Conservation (phyloP, 1,284 basidiomycete genomes). For the Malassezia dermatis region DNA sequence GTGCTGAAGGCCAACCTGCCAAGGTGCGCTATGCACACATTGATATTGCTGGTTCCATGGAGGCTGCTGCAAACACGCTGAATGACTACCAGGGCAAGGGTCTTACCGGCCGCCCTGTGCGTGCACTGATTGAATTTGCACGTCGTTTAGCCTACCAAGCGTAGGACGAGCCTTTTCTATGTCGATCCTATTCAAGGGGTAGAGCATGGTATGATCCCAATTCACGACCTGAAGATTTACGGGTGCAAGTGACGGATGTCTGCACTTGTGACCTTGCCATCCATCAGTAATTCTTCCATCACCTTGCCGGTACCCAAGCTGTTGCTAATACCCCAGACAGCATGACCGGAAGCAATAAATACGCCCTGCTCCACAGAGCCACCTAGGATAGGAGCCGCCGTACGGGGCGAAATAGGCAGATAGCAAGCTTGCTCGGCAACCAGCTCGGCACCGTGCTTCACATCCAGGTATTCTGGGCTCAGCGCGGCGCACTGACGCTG, state of each 20-base stretch:
- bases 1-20: constrained; percentile 22
- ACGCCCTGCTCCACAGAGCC: constrained; percentile 51
- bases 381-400: constrained; percentile 51
- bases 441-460: constrained; percentile 44
- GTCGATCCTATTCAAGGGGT: not conserved
- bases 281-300: constrained; percentile 53
- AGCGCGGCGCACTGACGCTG: constrained; percentile 51
- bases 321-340: constrained; percentile 52
- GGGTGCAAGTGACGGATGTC: constrained; percentile 52
- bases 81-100: constrained; percentile 65
- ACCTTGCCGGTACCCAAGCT: constrained; percentile 53
- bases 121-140: constrained; percentile 52
- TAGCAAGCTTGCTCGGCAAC: constrained; percentile 54
- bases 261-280: constrained; percentile 52
- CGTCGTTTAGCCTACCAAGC: constrained; percentile 33
- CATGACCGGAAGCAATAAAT: constrained; percentile 51
- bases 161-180: not conserved
- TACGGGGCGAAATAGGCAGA: constrained; percentile 52
- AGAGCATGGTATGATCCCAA: not conserved
- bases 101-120: constrained; percentile 69
- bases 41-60: constrained; percentile 73
- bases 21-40: constrained; percentile 36
- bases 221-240: not conserved
- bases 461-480: constrained; percentile 49
- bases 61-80: constrained; percentile 39